Conservation (phyloP, 331 rosid species). For the Cucumis variabilis region DNA sequence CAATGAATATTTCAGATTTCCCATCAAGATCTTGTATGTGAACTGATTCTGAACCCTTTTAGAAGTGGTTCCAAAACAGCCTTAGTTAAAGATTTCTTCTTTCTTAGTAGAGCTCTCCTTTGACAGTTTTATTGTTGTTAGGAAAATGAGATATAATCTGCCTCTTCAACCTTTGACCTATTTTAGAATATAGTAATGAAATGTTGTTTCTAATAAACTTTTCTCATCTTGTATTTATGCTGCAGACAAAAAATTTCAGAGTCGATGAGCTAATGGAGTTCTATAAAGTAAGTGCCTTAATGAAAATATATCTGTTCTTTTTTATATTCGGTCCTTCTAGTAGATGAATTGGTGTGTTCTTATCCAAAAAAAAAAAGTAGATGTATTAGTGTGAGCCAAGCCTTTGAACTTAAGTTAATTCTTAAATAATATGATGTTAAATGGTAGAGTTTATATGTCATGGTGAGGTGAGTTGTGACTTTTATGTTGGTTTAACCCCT, state of each 20-base stretch:
- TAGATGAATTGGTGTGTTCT: not conserved
- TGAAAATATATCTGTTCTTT: not conserved
- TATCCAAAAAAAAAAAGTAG: too few species aligned
- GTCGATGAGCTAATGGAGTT: conserved; percentile 92
- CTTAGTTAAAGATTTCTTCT: not conserved
- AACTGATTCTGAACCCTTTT: conserved; percentile 1
- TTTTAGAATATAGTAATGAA: not conserved
- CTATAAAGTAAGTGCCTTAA: conserved; percentile 75
- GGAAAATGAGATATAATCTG: not conserved
- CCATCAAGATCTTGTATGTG: not conserved
- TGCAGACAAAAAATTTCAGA: conserved; percentile 74
- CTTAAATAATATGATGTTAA: too few species aligned
- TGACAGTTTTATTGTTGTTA: too few species aligned
- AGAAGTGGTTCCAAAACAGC: not conserved
- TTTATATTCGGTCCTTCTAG: conserved; percentile 12
- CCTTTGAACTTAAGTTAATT: too few species aligned
- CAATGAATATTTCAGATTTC: not conserved
- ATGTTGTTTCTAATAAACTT: not conserved
- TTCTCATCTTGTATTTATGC: conserved; percentile 26
- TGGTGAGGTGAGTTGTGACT: conserved; percentile 1
- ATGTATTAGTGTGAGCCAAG: not conserved
- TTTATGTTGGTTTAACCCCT: not conserved
- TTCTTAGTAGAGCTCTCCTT: not conserved
- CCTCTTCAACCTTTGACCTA: not conserved
- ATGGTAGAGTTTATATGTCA: conserved; percentile 18